Conservation (phyloP, 2,329 filamentous ascomycete species). For the Mycosphaerella sp. region DNA sequence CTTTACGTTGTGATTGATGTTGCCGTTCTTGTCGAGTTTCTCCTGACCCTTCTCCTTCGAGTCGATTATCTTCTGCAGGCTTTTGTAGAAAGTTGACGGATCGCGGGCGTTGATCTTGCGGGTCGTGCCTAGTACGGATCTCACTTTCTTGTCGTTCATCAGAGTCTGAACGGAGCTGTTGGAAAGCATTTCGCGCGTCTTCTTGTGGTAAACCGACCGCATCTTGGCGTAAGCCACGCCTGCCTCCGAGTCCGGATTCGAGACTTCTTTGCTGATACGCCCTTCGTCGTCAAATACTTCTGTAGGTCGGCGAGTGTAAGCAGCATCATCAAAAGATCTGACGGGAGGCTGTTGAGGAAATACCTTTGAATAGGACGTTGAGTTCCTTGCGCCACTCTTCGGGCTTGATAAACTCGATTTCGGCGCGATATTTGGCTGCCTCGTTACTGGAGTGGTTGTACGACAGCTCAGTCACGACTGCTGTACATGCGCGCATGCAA, state of each 20-base stretch:
- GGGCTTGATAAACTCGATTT: constrained; percentile 52
- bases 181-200: constrained; percentile 37
- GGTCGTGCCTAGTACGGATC: constrained; percentile 43
- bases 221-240: constrained; percentile 48
- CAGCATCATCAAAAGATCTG: too few relatives aligned
- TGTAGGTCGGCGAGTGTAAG: too few relatives aligned
- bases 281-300: constrained; percentile 44
- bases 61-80: constrained; percentile 49
- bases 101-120: constrained; percentile 37
- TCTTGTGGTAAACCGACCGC: constrained; percentile 43
- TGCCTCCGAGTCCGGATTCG: constrained; percentile 43
- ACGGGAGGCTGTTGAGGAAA: too few relatives aligned
- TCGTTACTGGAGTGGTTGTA: constrained; percentile 46
- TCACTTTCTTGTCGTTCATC: constrained; percentile 37
- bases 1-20: constrained; percentile 31
- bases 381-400: constrained; percentile 52
- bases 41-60: constrained; percentile 46
- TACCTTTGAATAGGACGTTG: constrained; percentile 36
- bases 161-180: constrained; percentile 38
- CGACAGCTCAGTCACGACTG: constrained; percentile 54
- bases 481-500: constrained; percentile 57
- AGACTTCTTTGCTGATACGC: constrained; percentile 34
- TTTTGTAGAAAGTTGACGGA: constrained; percentile 40
- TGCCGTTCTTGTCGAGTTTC: constrained; percentile 27
- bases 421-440: constrained; percentile 44